phyloP scores from a whole-genome alignment of 495 filamentous ascomycete genomes.

The Cercophora newfieldiana region DNA sequence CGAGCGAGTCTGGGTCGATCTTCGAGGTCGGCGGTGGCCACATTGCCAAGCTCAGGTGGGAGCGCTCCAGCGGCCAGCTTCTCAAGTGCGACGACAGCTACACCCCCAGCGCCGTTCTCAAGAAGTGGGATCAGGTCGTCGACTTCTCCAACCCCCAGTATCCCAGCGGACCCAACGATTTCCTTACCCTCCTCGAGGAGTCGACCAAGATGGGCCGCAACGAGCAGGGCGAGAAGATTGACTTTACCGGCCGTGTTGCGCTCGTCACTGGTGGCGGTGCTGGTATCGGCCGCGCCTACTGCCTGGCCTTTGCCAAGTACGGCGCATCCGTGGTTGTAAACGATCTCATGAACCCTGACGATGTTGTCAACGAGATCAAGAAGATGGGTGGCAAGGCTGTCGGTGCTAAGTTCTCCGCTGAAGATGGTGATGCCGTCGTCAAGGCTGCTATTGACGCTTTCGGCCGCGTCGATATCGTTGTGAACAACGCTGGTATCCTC shows the following conservation, averaged over 20 bases:
- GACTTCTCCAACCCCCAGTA: conserved; percentile 86
- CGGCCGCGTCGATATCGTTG: conserved; percentile 87
- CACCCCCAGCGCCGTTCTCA: conserved; percentile 83
- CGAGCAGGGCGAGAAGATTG: conserved; percentile 71
- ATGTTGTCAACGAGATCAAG: conserved; percentile 88
- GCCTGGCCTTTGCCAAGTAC: conserved; percentile 83
- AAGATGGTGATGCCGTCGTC: conserved; percentile 90
- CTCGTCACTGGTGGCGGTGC: conserved; percentile 91
- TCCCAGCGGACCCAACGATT: conserved; percentile 85
- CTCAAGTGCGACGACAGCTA: conserved; percentile 86
- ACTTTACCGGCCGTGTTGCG: conserved; percentile 89
- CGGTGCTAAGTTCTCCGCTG: conserved; percentile 89
- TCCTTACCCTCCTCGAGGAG: conserved; percentile 82
- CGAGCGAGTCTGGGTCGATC: conserved; percentile 79
- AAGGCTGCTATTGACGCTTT: conserved; percentile 92
- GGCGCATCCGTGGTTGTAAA: conserved; percentile 94
- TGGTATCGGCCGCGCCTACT: conserved; percentile 91
- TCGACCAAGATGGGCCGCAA: conserved; percentile 76
- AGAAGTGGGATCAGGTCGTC: conserved; percentile 83
- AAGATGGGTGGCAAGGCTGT: conserved; percentile 87
- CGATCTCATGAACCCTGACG: conserved; percentile 90
- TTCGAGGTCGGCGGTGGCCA: conserved; percentile 95
- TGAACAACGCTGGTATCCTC: conserved; percentile 98
- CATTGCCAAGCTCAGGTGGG: conserved; percentile 92
- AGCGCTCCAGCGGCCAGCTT: conserved; percentile 86